Percentiles rank a stretch among this genome's conserved stretches.
Evolutionary conservation across 164 flowering plant genomes (phyloP).

Genomic region (Vitis labrusca): DNA sequence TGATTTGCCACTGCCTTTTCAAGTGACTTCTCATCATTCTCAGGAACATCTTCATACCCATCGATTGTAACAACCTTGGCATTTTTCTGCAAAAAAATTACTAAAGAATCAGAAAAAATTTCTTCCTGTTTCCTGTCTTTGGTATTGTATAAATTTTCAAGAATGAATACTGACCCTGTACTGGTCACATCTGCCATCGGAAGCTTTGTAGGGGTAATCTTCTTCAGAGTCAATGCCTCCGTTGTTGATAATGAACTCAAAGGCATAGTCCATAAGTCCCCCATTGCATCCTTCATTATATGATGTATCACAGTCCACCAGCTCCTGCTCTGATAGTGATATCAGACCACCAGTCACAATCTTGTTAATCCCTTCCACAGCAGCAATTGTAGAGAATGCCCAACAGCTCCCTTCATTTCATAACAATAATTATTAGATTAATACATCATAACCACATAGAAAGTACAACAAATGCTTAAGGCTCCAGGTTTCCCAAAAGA

Average conservation of each 20-base stretch:
- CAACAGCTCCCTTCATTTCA: constrained; percentile 84
- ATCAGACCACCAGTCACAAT: constrained; percentile 66
- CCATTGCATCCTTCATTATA: constrained; percentile 88
- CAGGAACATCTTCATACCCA: constrained; percentile 74
- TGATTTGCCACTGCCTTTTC: constrained; percentile 76
- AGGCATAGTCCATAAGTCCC: constrained; percentile 87
- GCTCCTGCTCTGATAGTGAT: constrained; percentile 78
- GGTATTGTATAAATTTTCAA: too few species aligned
- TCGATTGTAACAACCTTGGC: constrained; percentile 75
- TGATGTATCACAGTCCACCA: constrained; percentile 79
- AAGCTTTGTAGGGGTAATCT: constrained; percentile 74
- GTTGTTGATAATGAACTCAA: constrained; percentile 75
- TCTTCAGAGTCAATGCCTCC: constrained; percentile 78
- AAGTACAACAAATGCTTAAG: not conserved
- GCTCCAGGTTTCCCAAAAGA: not conserved
- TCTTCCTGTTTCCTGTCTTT: not conserved
- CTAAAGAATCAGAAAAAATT: not conserved
- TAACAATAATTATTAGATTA: not conserved
- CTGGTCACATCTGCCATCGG: constrained; percentile 53
- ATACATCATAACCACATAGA: not conserved
- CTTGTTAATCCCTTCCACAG: constrained; percentile 78
- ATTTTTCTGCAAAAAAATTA: constrained; percentile 64
- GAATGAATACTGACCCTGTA: constrained; percentile 40
- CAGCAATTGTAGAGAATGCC: constrained; percentile 78
- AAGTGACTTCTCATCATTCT: constrained; percentile 60